phyloP scores from a whole-genome alignment of 2,329 filamentous ascomycete species.

The Emergomyces orientalis region DNA sequence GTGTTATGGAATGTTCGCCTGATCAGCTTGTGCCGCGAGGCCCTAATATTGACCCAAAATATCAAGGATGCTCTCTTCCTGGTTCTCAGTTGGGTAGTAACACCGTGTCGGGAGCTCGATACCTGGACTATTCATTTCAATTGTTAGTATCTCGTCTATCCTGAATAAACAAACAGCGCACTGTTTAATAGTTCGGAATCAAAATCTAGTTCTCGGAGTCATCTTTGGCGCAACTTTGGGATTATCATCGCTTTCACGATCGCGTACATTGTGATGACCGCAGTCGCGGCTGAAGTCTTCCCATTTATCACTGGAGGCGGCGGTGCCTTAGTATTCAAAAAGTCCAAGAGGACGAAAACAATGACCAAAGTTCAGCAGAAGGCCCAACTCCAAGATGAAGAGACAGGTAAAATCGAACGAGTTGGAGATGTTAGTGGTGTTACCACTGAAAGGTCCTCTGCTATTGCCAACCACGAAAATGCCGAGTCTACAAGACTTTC shows the following conservation, averaged over 20 bases:
- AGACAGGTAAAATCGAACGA: slow-evolving; percentile 5
- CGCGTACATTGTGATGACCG: slow-evolving; percentile 63
- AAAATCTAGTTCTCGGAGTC: slow-evolving; percentile 33
- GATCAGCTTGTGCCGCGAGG: slow-evolving; percentile 52
- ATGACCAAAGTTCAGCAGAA: slow-evolving; percentile 45
- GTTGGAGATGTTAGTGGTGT: slow-evolving; percentile 11
- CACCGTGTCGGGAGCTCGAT: slow-evolving; percentile 46
- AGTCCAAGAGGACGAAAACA: slow-evolving; percentile 45
- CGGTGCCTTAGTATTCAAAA: slow-evolving; percentile 53
- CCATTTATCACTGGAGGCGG: slow-evolving; percentile 46
- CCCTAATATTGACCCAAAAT: slow-evolving; percentile 44
- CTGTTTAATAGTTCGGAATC: slow-evolving; percentile 1
- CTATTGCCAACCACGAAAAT: neutral
- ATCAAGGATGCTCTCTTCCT: slow-evolving; percentile 54
- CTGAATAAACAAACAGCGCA: neutral
- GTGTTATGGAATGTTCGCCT: slow-evolving; percentile 49
- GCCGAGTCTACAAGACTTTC: slow-evolving; percentile 31
- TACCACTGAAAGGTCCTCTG: neutral
- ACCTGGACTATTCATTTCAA: slow-evolving; percentile 47
- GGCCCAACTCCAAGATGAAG: slow-evolving; percentile 31
- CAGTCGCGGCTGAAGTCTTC: slow-evolving; percentile 59
- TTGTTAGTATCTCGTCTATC: slow-evolving; percentile 29
- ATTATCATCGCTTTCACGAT: slow-evolving; percentile 66
- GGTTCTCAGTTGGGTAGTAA: slow-evolving; percentile 47
- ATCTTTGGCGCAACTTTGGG: slow-evolving; percentile 66